A percentile compares a stretch with the other conserved stretches of the same genome.
These are phyloP conservation scores for Xenoacremonium recifei DNA, from an alignment of 2,329 filamentous ascomycete species.

Conservation along the genomic window DNA sequence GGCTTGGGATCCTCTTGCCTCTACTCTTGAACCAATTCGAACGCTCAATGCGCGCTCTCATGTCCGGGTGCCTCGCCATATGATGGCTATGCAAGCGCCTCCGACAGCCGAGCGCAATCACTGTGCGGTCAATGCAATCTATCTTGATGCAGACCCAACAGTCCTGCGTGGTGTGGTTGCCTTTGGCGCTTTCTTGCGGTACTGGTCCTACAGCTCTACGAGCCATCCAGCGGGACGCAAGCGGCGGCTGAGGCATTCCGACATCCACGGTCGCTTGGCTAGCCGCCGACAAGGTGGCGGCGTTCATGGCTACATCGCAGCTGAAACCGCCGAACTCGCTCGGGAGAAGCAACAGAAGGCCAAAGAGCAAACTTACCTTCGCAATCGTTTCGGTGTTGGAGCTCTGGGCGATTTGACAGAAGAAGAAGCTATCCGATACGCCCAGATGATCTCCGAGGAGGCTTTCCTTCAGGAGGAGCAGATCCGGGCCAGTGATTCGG, in stretches of 20 bases:
- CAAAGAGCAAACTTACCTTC: conserved; percentile 69
- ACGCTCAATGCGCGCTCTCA: conserved; percentile 86
- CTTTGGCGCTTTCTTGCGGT: conserved; percentile 82
- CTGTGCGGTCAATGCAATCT: conserved; percentile 79
- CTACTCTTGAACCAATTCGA: conserved; percentile 72
- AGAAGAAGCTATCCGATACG: conserved; percentile 63
- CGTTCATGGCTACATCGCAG: conserved; percentile 78
- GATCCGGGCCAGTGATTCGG: conserved; percentile 51
- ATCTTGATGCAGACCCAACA: conserved; percentile 83
- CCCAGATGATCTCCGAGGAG: conserved; percentile 65
- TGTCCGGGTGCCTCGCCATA: conserved; percentile 75
- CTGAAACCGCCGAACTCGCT: conserved; percentile 79
- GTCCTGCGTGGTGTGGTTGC: conserved; percentile 82
- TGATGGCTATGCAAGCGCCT: conserved; percentile 52
- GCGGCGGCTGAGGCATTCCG: conserved; percentile 71
- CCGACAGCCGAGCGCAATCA: conserved; percentile 67
- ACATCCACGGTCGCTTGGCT: conserved; percentile 49
- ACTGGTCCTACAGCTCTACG: conserved; percentile 90
- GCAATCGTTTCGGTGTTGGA: conserved; percentile 80
- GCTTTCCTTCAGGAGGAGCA: conserved; percentile 56
- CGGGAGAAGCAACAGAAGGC: conserved; percentile 66
- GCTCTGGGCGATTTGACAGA: conserved; percentile 62
- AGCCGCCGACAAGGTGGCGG: conserved; percentile 61
- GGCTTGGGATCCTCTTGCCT: conserved; percentile 93
- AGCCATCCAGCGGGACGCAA: conserved; percentile 75